A percentile compares a stretch with the other conserved stretches of the same genome.
Evolutionary conservation across 441 rosid species (phyloP).

Genomic region (Populus tomentosa): DNA sequence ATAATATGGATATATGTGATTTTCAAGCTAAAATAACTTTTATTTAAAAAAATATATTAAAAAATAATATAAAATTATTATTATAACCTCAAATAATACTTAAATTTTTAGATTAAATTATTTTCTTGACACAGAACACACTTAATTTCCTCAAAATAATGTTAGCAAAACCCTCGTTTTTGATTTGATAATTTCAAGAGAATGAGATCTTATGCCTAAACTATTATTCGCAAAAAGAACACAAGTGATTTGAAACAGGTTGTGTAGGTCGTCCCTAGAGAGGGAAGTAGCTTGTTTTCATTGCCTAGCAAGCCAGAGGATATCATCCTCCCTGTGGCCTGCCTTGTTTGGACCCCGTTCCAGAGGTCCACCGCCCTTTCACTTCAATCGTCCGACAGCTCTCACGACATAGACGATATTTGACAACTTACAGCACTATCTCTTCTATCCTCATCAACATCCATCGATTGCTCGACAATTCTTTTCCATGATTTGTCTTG

Average conservation of each 20-base stretch:
- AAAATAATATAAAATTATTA: no score
- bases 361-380: conserved; percentile 16
- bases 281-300: neutral
- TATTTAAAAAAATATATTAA: no score
- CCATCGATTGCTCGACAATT: neutral
- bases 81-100: no score
- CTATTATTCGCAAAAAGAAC: neutral
- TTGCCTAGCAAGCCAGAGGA: neutral
- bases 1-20: fast-evolving
- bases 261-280: neutral
- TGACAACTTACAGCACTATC: conserved; percentile 1
- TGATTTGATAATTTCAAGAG: neutral
- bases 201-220: neutral
- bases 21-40: no score
- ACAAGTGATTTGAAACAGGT: neutral
- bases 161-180: neutral
- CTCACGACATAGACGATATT: neutral
- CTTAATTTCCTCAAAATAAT: no score
- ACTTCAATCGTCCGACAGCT: conserved; percentile 1
- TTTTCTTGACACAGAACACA: no score
- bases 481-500: neutral
- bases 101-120: no score
- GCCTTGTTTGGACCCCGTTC: neutral
- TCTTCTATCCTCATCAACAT: neutral
- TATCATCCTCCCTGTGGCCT: neutral